phyloP scores from a whole-genome alignment of 1,139 yeast genomes.

The Sugiyamaella neomexicana region DNA sequence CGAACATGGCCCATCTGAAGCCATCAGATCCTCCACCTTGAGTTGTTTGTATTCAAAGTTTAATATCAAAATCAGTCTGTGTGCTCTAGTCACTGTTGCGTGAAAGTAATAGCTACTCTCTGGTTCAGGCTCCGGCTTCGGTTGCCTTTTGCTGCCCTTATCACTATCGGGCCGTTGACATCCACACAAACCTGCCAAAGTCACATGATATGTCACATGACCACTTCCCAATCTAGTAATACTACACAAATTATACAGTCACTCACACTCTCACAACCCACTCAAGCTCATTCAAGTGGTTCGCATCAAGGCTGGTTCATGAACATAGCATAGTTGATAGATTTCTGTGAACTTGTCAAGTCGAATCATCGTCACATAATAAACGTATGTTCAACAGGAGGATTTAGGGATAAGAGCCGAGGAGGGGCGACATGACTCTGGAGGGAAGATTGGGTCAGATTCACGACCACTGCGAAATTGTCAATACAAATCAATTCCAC shows the following conservation, averaged over 20 bases:
- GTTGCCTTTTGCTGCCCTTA: too few species aligned
- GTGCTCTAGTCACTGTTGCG: too few species aligned
- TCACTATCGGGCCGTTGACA: too few species aligned
- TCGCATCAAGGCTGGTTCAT: neutral
- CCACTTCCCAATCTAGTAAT: constrained; percentile 1
- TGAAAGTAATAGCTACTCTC: too few species aligned
- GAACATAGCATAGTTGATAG: neutral
- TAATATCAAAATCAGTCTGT: too few species aligned
- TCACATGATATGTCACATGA: neutral
- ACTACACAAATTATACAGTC: constrained; percentile 1
- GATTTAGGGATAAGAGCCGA: neutral
- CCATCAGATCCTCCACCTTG: too few species aligned
- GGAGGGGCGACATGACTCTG: neutral
- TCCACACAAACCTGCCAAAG: neutral
- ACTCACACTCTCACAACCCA: neutral
- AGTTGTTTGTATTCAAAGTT: too few species aligned
- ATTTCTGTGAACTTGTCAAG: constrained; percentile 14
- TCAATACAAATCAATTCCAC: too few species aligned
- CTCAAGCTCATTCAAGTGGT: neutral
- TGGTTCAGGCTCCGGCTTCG: too few species aligned
- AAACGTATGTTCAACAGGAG: constrained; percentile 9
- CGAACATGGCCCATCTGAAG: too few species aligned
- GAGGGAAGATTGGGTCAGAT: too few species aligned
- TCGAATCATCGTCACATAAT: constrained; percentile 14
- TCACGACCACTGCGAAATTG: too few species aligned